Evolutionary conservation across 441 rosid species (phyloP).

Genomic region (Bocquillonia castaneifolia): DNA sequence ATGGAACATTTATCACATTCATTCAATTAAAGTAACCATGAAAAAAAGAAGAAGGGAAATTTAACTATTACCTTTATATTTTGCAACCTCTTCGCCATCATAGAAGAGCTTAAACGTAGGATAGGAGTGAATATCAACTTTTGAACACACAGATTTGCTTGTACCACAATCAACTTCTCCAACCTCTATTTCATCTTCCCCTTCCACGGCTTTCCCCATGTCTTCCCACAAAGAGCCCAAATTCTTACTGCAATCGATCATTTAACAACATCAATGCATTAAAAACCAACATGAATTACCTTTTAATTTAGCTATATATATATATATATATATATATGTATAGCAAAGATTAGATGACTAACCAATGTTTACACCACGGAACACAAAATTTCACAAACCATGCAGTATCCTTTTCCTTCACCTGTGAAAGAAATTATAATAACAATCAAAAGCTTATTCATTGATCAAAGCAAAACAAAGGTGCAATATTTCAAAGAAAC

Average conservation of each 20-base stretch:
- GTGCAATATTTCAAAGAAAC: background rate
- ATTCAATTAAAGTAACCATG: background rate
- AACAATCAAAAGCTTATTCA: background rate
- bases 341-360: slow-evolving; percentile 12
- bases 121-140: slow-evolving; percentile 86
- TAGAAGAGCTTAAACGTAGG: slow-evolving; percentile 91
- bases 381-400: slow-evolving; percentile 98
- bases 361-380: slow-evolving; percentile 99
- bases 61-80: slow-evolving; percentile 65
- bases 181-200: slow-evolving; percentile 87
- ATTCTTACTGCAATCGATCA: slow-evolving; percentile 55
- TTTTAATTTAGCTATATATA: background rate
- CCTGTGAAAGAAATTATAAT: slow-evolving; percentile 31
- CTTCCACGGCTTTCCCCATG: slow-evolving; percentile 78
- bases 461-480: background rate
- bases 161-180: slow-evolving; percentile 89
- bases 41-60: background rate
- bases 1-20: background rate
- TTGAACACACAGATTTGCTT: slow-evolving; percentile 71
- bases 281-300: background rate
- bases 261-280: slow-evolving; percentile 15
- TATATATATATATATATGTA: too few relatives aligned
- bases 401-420: slow-evolving; percentile 91
- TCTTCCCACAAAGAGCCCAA: slow-evolving; percentile 92
- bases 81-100: slow-evolving; percentile 86